Evolutionary conservation across 768 basidiomycete species (phyloP), one percentile per base, ranked within the genome.

Genomic region (Chalciporus chontae): DNA sequence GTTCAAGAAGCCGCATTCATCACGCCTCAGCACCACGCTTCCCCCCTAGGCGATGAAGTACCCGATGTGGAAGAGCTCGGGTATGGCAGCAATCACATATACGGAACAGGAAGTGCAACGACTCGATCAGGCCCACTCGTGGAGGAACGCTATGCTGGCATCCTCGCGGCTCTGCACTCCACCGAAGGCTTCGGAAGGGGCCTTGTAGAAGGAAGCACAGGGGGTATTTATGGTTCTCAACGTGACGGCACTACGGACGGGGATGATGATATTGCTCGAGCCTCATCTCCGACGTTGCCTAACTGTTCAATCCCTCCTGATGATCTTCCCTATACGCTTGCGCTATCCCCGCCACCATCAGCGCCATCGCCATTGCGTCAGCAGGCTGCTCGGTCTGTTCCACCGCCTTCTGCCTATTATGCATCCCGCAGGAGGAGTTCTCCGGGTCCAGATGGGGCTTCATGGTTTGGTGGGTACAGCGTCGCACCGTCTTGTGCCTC

Each of bases 311-410:
- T 52, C 13, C 34, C 49, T 15, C 38, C 55, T 17, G 55, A 60
- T 6, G 58, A 60, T n/a, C 40, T 37, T 8, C 42, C 47, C 0
- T 61, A 64, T 40, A n/a, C 49, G 37, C 41, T 53, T 18, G 47
- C 65, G 0, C 42, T 66, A 10, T 65, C 66, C 5, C 65, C 65
- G 13, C 66, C 64, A 14, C 65, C 65, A 17, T 47, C 49, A n/a
- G 27, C 34, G 8, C 32, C 41, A 0, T 45, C 48, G 0, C 29
- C 43, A 14, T 49, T 32, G 13, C 45, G 44, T 31, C 49, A 44
- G 29, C 61, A 43, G 29, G 19, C 39, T 14, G 21, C 42, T 38
- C 57, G 56, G 3, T 42, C 56, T 40, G 37, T 14, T 17, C 68
- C 57, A 3, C 66, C 67, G 21, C 67, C 65, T 15, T 62, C 67